A percentile compares a stretch with the other conserved stretches of the same genome.
These are phyloP conservation scores for Geotrichum europaeum DNA, from an alignment of 1,139 yeast species.

Conservation along the genomic window DNA sequence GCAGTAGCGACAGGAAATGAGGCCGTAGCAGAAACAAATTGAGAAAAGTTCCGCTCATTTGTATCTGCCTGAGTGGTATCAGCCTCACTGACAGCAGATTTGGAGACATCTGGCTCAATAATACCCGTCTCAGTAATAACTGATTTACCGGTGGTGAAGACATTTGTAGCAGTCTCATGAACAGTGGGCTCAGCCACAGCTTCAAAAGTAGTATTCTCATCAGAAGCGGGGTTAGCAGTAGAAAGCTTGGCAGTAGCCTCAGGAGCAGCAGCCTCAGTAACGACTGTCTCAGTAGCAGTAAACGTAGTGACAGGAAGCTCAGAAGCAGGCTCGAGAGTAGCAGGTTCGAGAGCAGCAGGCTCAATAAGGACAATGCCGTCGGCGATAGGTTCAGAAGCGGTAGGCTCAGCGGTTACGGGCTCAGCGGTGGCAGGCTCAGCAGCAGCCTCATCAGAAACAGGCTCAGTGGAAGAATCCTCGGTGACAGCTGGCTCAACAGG, in stretches of 20 bases:
- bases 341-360: not conserved
- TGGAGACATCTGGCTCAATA: no score
- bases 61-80: no score
- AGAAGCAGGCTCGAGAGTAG: not conserved
- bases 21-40: not conserved
- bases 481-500: not conserved
- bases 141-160: no score
- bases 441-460: not conserved
- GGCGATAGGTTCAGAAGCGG: not conserved
- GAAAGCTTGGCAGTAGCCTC: not conserved
- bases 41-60: no score
- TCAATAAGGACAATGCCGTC: no score
- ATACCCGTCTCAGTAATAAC: no score
- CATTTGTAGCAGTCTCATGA: not conserved
- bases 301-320: no score
- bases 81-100: no score
- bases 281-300: constrained; percentile 2
- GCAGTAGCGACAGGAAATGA: not conserved
- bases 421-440: not conserved
- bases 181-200: not conserved
- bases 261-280: constrained; percentile 5
- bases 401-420: not conserved
- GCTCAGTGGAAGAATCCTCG: not conserved
- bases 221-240: not conserved
- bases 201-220: not conserved